phyloP scores from a whole-genome alignment of 2,329 filamentous ascomycete genomes.

The Fusarium protoensiforme region DNA sequence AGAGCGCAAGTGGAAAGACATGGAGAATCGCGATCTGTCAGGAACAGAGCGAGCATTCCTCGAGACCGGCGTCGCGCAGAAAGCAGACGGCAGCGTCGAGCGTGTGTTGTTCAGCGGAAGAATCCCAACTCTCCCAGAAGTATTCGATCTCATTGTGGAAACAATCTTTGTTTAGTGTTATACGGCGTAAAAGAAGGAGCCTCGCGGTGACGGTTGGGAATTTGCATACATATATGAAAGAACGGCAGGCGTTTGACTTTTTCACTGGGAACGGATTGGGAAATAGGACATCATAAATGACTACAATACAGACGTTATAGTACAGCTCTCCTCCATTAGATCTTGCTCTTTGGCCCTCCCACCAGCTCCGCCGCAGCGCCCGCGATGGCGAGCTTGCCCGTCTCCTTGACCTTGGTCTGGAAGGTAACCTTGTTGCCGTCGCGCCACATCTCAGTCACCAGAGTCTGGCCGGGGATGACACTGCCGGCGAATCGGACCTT shows the following conservation, averaged over 20 bases:
- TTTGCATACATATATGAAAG: conserved; percentile 14
- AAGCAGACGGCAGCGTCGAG: conserved; percentile 45
- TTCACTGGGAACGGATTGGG: conserved; percentile 21
- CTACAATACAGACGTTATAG: conserved; percentile 43
- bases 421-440: conserved; percentile 83
- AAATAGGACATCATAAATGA: conserved; percentile 33
- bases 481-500: conserved; percentile 92
- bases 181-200: conserved; percentile 27
- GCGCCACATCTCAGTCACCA: conserved; percentile 95
- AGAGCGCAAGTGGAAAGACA: conserved; percentile 76
- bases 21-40: conserved; percentile 69
- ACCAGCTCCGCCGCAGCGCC: conserved; percentile 83
- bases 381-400: conserved; percentile 86
- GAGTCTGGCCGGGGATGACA: conserved; percentile 88
- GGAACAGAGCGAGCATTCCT: conserved; percentile 67
- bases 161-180: conserved; percentile 52
- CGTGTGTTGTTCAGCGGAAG: conserved; percentile 47
- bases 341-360: conserved; percentile 45
- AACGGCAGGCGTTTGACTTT: conserved; percentile 17
- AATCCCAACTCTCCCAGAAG: conserved; percentile 53
- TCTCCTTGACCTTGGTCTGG: conserved; percentile 91
- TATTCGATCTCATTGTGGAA: conserved; percentile 60
- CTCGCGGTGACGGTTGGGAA: conserved; percentile 27
- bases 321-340: conserved; percentile 37
- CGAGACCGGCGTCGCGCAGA: conserved; percentile 60